phyloP scores from a whole-genome alignment of 768 basidiomycete species.

The Leccinum rimulosum region DNA sequence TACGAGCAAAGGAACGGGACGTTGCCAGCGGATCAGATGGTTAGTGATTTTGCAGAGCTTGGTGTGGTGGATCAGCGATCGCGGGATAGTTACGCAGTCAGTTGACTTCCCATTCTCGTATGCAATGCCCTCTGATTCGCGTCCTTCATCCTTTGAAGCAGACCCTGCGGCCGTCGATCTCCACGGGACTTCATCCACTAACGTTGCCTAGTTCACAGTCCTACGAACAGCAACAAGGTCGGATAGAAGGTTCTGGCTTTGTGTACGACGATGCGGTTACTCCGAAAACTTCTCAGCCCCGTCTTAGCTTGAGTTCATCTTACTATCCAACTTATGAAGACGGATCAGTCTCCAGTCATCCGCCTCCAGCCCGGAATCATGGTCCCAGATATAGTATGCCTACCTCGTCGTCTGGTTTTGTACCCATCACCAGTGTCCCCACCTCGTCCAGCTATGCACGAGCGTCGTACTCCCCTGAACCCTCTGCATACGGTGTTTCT shows the following conservation, averaged over 20 bases:
- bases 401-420: conserved; percentile 64
- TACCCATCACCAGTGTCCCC: conserved; percentile 45
- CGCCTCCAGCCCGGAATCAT: conserved; percentile 37
- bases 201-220: conserved; percentile 35
- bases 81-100: conserved; percentile 60
- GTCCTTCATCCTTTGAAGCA: conserved; percentile 32
- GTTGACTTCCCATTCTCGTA: conserved; percentile 22
- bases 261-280: conserved; percentile 40
- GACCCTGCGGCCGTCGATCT: conserved; percentile 38
- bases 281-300: conserved; percentile 37
- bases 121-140: conserved; percentile 14
- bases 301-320: conserved; percentile 31
- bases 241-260: conserved; percentile 32
- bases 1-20: conserved; percentile 57
- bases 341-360: conserved; percentile 26
- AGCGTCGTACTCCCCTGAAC: conserved; percentile 35
- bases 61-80: conserved; percentile 49
- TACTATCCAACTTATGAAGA: conserved; percentile 51
- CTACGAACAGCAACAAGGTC: conserved; percentile 37
- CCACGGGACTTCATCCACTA: conserved; percentile 32
- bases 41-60: conserved; percentile 67
- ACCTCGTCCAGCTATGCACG: conserved; percentile 37
- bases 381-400: conserved; percentile 70
- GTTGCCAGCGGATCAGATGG: conserved; percentile 48
- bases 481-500: conserved; percentile 31